phyloP scores from a whole-genome alignment of 345 rosid genomes.

The Psidium friedrichsthalianum region DNA sequence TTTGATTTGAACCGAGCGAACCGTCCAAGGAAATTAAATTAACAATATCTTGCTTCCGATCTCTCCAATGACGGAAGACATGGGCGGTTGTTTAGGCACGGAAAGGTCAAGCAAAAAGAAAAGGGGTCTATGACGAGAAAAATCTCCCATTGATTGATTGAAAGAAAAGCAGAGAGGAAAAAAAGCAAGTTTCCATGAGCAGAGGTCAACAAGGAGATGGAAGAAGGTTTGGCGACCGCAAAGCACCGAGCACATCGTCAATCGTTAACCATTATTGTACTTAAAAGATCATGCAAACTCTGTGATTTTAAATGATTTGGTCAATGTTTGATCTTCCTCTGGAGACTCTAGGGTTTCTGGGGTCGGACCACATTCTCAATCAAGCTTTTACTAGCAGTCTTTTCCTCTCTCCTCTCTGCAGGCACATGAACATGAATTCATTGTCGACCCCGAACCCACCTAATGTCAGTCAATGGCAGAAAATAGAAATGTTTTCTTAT shows the following conservation, averaged over 20 bases:
- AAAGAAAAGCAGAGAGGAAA: not conserved
- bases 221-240: not conserved
- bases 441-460: not conserved
- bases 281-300: not conserved
- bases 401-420: not conserved
- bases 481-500: not conserved
- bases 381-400: not conserved
- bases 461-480: not conserved
- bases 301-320: not conserved
- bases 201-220: conserved; percentile 1
- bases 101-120: not conserved
- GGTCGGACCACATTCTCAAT: not conserved
- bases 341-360: not conserved
- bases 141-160: not conserved
- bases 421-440: not conserved
- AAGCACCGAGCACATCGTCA: not conserved
- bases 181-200: not conserved
- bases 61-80: not conserved
- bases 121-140: not conserved
- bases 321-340: not conserved
- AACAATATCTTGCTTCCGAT: not conserved
- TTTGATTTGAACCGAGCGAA: not conserved
- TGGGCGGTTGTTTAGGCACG: not conserved
- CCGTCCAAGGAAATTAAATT: not conserved
- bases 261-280: not conserved